Base-by-base conservation (phyloP, 257 asterid genomes). In the Striga asiatica region DNA sequence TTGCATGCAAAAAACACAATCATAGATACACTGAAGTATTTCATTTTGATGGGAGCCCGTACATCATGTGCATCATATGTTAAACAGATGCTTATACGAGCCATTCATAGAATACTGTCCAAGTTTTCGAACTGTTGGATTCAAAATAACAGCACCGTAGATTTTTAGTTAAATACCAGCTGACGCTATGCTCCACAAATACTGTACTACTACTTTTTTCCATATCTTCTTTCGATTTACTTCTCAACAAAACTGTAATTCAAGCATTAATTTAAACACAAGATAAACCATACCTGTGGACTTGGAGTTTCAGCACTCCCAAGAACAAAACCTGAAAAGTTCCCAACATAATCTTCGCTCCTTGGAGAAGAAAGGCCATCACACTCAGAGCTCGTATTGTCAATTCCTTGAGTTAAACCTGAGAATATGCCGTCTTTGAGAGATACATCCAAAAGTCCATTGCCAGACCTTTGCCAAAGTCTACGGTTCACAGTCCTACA, bases 381-480 rank as follows among this genome's bases (percentile, higher is more conserved):
- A 51, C 62, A 54, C 58, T 79, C 82, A 11, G 74, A 71, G 64
- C 76, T 67, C 62, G 34, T 55, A 12, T 5, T 37, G 46, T 41
- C 79, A 57, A 13, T 41, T 69, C 75, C 81, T 25, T 14, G 69
- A 42, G 65, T 63, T n/a, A 61, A 54, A 60, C 76, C 78, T 10
- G 94, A 81, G 43, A 81, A 81, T 22, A 91, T 73, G 48, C 96
- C 98, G 70, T 91, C 98, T 70, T 80, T 82, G 39, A 91, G 94
- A 64, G 95, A 86, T 16, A 84, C 83, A 64, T 91, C 89, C 38
- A 81, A 17, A 20, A 67, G 68, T 12, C 82, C 80, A 63, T 72
- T 71, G 46, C 74, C 83, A 61, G 61, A 66, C 74, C 74, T 84
- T 29, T 55, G 67, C 95, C 95, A 88, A 52, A 88, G 89, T 60